A percentile compares a stretch with the other conserved stretches of the same genome.
phyloP scores from a whole-genome alignment of 768 basidiomycete species.

The Zangia roseola region DNA sequence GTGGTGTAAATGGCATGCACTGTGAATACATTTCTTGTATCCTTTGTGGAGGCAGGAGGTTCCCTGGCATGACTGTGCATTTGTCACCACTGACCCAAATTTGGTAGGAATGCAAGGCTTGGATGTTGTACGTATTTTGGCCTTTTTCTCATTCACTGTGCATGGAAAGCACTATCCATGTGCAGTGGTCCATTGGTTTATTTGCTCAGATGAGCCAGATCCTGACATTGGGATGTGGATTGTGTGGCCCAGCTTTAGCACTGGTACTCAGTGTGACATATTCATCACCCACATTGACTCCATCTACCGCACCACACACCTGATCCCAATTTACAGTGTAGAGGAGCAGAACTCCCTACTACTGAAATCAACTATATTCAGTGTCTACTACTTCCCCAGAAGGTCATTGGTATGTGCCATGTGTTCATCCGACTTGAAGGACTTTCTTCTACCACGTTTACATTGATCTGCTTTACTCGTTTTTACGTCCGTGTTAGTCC shows the following conservation, averaged over 20 bases:
- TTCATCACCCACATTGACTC: not conserved
- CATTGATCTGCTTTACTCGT: no score
- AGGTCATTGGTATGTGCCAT: no score
- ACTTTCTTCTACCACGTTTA: no score
- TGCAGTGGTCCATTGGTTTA: not conserved
- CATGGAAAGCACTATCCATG: not conserved
- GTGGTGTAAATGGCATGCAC: not conserved
- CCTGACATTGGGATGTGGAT: not conserved
- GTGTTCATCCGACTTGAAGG: no score
- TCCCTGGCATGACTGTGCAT: no score
- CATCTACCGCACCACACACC: not conserved
- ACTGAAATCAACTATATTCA: no score
- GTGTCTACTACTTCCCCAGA: no score
- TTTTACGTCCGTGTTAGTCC: no score
- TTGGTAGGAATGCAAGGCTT: no score
- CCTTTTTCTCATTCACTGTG: not conserved
- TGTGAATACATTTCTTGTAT: not conserved
- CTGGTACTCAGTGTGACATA: not conserved
- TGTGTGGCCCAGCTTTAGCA: not conserved
- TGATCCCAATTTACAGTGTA: not conserved
- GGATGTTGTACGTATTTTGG: not conserved
- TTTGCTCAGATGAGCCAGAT: not conserved
- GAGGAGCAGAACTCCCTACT: no score
- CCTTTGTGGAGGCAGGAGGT: not conserved
- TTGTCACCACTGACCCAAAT: not conserved